Percentiles rank a stretch among this genome's conserved stretches.
phyloP scores from a whole-genome alignment of 2,329 filamentous ascomycete genomes.

The Plectosphaerella cucumerina region DNA sequence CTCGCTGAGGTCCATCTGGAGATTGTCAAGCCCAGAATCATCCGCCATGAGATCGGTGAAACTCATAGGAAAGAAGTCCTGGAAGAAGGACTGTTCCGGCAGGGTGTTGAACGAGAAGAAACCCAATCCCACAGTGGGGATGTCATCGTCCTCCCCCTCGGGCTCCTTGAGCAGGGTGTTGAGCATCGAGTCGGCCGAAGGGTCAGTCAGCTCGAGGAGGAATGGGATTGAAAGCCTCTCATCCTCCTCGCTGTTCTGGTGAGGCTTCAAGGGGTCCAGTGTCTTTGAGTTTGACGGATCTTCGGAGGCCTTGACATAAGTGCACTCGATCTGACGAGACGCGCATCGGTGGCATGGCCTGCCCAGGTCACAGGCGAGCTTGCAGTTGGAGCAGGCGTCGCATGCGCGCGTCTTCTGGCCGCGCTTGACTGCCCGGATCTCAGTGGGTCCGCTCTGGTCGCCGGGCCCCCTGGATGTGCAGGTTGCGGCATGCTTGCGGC shows the following conservation, averaged over 20 bases:
- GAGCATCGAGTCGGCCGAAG: slow-evolving; percentile 17
- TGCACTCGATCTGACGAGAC: slow-evolving; percentile 14
- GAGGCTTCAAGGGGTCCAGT: background rate
- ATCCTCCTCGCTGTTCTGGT: slow-evolving; percentile 6
- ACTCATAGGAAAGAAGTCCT: slow-evolving; percentile 10
- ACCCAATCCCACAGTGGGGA: background rate
- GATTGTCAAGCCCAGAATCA: slow-evolving; percentile 3
- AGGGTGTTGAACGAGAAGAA: background rate
- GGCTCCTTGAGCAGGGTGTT: slow-evolving; percentile 12
- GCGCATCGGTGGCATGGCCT: slow-evolving; percentile 19
- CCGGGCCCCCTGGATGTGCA: slow-evolving; percentile 14
- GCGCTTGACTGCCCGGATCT: slow-evolving; percentile 15
- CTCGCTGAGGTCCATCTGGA: slow-evolving; percentile 6
- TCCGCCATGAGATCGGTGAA: slow-evolving; percentile 7
- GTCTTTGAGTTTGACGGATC: slow-evolving; percentile 1
- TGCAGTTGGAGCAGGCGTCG: slow-evolving; percentile 22
- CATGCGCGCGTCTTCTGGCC: slow-evolving; percentile 22
- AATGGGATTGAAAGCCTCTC: slow-evolving; percentile 18
- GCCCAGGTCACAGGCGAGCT: slow-evolving; percentile 20
- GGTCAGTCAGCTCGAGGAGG: slow-evolving; percentile 19
- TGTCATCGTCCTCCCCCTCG: slow-evolving; percentile 5
- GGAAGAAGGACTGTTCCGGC: background rate
- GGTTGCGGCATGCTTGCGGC: slow-evolving; percentile 18
- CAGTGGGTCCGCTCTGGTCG: background rate
- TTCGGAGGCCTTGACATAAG: slow-evolving; percentile 9